Base-by-base conservation (phyloP, 2,329 filamentous ascomycete genomes). In the Sarocladium kiliense region DNA sequence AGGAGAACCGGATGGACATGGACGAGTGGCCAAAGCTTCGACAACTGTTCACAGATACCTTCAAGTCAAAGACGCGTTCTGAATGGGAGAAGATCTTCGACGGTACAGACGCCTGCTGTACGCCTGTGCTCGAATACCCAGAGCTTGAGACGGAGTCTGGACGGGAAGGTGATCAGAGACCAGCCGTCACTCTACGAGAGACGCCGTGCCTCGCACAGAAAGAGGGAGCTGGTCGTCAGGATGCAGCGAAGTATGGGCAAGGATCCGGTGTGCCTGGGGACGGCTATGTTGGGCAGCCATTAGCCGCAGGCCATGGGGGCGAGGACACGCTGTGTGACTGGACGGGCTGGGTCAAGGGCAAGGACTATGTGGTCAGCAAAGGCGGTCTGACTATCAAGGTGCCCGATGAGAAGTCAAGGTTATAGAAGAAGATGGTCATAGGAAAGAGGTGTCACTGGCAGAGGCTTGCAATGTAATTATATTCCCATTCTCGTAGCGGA, bases 61-160 rank as follows among this genome's bases (percentile, higher is more conserved):
- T 97, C 69, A 82, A 78, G 67, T 70, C 74, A 44, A 90, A 85
- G 72, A 87, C 87, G 3, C 79, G 92, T 32, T 66, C 71, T 0
- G 87, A 96, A 67, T 97, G 93, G 93, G 93, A 96, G 71, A 67
- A 58, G 3, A 75, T 96, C 5, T 97, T 97, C 67, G 89, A 96
- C 67, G 89, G 88, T 11, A 94, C 89, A 0, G 93, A 97, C 72
- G 93, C 93, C 1, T 97, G 93, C 69, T 91, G 88, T 59, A 91
- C 89, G n/a, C 93, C 93, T 0, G 89, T 97, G 1, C 74, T 96
- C 41, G 85, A 85, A 32, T 89, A 91, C 60, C 65, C 62, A 0
- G 91, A 96, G 71, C 74, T 96, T 42, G 82, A 90, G 62, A 63
- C 58, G 2, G 66, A 74, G 34, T 53, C 66, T 9, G 58, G 56